These are phyloP conservation scores for Sordariomycetes sp. DNA, from an alignment of 2,329 filamentous ascomycete genomes.

Conservation along the genomic window DNA sequence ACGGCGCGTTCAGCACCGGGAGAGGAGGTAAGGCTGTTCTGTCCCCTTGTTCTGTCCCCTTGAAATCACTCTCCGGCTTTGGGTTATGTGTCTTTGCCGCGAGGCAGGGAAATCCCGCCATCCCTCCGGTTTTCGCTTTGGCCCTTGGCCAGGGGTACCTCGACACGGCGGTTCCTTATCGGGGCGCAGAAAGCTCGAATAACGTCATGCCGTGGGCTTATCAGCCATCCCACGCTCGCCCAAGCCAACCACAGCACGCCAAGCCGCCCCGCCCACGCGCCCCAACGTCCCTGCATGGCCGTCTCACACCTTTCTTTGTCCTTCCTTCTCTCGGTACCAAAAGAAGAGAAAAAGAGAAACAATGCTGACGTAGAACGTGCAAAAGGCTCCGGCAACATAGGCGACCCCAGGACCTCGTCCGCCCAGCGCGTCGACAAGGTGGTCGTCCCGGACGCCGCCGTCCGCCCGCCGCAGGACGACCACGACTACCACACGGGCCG, in stretches of 20 bases:
- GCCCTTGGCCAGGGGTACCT: neutral
- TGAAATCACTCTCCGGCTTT: neutral
- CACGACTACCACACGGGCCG: slow-evolving; percentile 47
- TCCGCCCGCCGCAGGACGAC: slow-evolving; percentile 32
- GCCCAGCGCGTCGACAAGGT: slow-evolving; percentile 37
- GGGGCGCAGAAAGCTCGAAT: neutral
- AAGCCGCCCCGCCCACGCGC: neutral
- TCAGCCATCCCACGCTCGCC: slow-evolving; percentile 2
- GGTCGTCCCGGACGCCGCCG: slow-evolving; percentile 39
- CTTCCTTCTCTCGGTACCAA: too few species aligned
- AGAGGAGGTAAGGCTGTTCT: slow-evolving; percentile 37
- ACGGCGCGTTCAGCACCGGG: slow-evolving; percentile 48
- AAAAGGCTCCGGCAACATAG: slow-evolving; percentile 47
- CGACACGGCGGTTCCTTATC: neutral
- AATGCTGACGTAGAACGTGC: neutral
- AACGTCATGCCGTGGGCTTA: neutral
- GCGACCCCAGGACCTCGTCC: slow-evolving; percentile 30
- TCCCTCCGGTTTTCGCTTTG: neutral
- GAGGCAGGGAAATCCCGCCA: neutral
- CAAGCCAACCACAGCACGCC: neutral
- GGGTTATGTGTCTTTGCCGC: neutral
- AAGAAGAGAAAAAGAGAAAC: neutral
- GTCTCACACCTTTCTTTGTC: neutral
- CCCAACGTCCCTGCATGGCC: neutral
- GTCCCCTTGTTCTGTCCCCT: neutral